phyloP scores from a whole-genome alignment of 192 early-diverging fungal genomes.

The Entophlyctis luteolus region DNA sequence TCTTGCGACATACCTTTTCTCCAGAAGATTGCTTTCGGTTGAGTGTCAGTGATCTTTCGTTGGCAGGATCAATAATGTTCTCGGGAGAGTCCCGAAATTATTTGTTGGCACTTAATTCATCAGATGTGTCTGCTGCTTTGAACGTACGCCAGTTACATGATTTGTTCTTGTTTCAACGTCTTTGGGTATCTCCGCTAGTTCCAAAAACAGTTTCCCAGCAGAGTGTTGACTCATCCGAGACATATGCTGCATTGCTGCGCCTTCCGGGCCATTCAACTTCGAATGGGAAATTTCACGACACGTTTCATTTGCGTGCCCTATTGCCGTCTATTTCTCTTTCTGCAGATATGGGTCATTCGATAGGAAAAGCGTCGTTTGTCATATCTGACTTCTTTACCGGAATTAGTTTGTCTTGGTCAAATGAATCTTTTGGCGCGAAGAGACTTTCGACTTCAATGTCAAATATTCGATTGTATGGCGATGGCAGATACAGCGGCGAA shows the following conservation, averaged over 20 bases:
- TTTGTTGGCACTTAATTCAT: conserved; percentile 57
- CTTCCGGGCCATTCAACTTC: neutral
- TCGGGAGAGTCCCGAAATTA: conserved; percentile 38
- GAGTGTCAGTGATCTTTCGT: conserved; percentile 57
- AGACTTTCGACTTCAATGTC: conserved; percentile 35
- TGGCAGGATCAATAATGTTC: conserved; percentile 59
- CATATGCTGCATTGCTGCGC: conserved; percentile 6
- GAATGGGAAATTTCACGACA: conserved; percentile 29
- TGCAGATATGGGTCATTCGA: conserved; percentile 32
- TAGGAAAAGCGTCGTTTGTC: conserved; percentile 22
- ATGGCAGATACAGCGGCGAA: conserved; percentile 59
- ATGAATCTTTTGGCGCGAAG: conserved; percentile 37
- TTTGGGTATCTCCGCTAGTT: conserved; percentile 59
- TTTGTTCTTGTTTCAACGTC: conserved; percentile 60
- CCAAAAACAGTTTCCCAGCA: conserved; percentile 18
- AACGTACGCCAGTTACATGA: conserved; percentile 74
- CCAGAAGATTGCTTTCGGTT: conserved; percentile 65
- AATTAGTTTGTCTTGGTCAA: conserved; percentile 16
- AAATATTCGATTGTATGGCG: conserved; percentile 45
- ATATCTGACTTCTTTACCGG: neutral
- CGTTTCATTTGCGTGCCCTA: conserved; percentile 24
- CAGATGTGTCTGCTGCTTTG: conserved; percentile 48
- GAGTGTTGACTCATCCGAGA: neutral
- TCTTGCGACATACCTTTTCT: conserved; percentile 72
- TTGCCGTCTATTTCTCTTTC: conserved; percentile 48